phyloP scores from a whole-genome alignment of 2,329 filamentous ascomycete genomes.

The Pseudogymnoascus sp. region DNA sequence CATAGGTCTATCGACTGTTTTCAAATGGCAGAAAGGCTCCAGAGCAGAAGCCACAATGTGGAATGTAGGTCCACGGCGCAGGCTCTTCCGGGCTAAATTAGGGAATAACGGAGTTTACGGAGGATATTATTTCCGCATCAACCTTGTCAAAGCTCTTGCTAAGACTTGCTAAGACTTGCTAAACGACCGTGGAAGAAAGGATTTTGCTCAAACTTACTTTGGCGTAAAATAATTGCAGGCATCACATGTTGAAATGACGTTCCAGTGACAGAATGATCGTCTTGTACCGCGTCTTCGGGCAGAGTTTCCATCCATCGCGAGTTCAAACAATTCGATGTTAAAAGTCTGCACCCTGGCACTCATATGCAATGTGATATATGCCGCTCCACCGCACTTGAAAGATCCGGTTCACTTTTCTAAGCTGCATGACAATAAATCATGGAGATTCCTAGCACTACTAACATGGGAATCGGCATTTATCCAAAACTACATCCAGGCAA shows the following conservation, averaged over 20 bases:
- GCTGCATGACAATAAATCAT: not conserved
- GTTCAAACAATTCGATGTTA: constrained; percentile 38
- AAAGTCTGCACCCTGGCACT: constrained; percentile 35
- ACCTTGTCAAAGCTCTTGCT: not conserved
- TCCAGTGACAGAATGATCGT: constrained; percentile 24
- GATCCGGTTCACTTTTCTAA: not conserved
- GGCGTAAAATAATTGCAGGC: not conserved
- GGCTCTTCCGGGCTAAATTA: not conserved
- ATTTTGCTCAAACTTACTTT: not conserved
- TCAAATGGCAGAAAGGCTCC: too few relatives aligned
- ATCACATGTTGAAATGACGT: not conserved
- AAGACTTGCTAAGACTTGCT: not conserved
- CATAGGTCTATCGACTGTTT: not conserved
- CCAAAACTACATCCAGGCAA: not conserved
- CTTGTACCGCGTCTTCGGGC: constrained; percentile 41
- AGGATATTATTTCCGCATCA: not conserved
- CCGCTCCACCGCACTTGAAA: not conserved
- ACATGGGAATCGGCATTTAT: not conserved
- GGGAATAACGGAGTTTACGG: not conserved
- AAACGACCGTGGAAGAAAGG: not conserved
- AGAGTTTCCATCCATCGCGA: constrained; percentile 40
- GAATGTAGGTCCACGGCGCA: not conserved
- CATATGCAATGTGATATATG: not conserved
- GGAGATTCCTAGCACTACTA: not conserved
- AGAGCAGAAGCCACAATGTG: not conserved